These are phyloP conservation scores for Kazachstania kunashirensis DNA, from an alignment of 805 yeast species.

Conservation along the genomic window DNA sequence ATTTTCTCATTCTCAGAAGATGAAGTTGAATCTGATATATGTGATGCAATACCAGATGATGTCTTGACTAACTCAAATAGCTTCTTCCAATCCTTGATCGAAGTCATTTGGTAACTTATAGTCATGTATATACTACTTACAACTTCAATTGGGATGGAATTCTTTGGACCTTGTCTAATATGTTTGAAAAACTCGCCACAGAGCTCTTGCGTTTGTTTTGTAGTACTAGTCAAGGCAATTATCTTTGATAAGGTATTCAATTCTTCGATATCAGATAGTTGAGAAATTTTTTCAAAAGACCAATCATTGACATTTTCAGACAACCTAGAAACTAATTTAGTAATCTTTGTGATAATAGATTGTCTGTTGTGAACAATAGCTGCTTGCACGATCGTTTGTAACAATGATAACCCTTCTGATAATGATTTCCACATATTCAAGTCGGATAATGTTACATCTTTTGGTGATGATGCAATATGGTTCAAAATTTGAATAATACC, in stretches of 20 bases:
- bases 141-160: constrained; percentile 44
- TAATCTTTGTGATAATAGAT: constrained; percentile 2
- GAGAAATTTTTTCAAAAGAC: not conserved
- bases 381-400: constrained; percentile 15
- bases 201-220: constrained; percentile 21
- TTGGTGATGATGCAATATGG: constrained; percentile 5
- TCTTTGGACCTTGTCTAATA: constrained; percentile 43
- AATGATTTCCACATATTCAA: constrained; percentile 20
- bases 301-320: constrained; percentile 1
- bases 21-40: constrained; percentile 12
- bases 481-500: constrained; percentile 25
- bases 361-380: constrained; percentile 7
- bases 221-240: constrained; percentile 14
- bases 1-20: constrained; percentile 20
- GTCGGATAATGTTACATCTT: not conserved
- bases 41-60: constrained; percentile 36
- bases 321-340: not conserved
- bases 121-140: constrained; percentile 37
- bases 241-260: constrained; percentile 26
- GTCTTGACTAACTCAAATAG: constrained; percentile 43
- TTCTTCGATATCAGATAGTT: constrained; percentile 25
- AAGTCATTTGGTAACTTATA: constrained; percentile 32
- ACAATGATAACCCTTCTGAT: constrained; percentile 20
- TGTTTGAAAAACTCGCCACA: constrained; percentile 38
- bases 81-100: constrained; percentile 47